Base-by-base conservation (phyloP, 2,329 filamentous ascomycete species). In the Sphaerulina populicola region DNA sequence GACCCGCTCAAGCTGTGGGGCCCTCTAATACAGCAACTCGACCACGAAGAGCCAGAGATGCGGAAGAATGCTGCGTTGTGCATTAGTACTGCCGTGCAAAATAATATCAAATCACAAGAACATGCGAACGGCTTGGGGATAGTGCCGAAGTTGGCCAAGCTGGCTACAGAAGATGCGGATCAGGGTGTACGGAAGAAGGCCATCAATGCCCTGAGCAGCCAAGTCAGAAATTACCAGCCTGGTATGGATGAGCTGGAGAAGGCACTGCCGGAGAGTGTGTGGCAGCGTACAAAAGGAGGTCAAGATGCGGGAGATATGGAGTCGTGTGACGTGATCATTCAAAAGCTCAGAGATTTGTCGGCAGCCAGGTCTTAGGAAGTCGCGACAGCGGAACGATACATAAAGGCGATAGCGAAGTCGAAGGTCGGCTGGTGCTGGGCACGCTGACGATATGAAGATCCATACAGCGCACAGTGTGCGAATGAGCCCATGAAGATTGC, bases 61-160 rank as follows among this genome's bases (percentile, higher is more conserved):
- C 77, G 90, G 57, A 81, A 77, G 62, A 89, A 88, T 79, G 90
- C 91, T 2, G 89, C 89, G n/a, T 95, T 88, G 87, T 96, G 89
- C 72, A 74, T 93, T 52, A 88, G 88, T 45, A 96, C 90, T 5
- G 91, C 93, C 8, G 93, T 98, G 53, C 90, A 97, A 76, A 98
- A 98, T 73, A 97, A 98, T 69, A 77, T 79, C 60, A 85, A 84
- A 66, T 83, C 81, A 45, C 93, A 98, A 72, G 87, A 93, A 72
- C 80, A 80, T 64, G 68, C 82, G 15, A 66, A 82, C 12, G 72
- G 74, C 6, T 62, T 77, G 29, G 86, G 85, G 30, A 88, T 83
- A 2, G 74, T 96, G 29, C 79, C 83, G 35, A 77, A 71, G 30
- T 77, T 98, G 18, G 81, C 88, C 7, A 74, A 75, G 44, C 66